Evolutionary conservation across 75 land plant genomes (phyloP), one percentile per base, ranked within the genome.

Genomic region (Adiantum capillusveneris): DNA sequence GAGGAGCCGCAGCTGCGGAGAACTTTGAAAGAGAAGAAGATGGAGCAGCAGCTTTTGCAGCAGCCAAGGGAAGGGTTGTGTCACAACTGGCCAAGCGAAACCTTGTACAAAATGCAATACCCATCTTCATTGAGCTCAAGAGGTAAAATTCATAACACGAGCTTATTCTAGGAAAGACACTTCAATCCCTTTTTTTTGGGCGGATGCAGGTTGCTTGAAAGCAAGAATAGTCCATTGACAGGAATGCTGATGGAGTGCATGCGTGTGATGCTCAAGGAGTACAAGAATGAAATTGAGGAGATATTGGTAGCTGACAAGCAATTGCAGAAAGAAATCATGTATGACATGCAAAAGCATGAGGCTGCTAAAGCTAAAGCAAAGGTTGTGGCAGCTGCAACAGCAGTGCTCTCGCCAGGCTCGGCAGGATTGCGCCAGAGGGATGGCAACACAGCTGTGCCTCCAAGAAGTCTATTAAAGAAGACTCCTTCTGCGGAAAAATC

Each of bases 241-340:
- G 96, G 96, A 22, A 71, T 81, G 43, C 82, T 90, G 1, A 90
- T 87, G 96, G 96, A 90, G 22, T 87, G 96, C 67, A 79, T 90
- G 28, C 62, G 92, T 13, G 59, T 66, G 34, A 72, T 90, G 21
- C 83, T 90, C 6, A 90, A 90, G 67, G 96, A 87, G 46, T 90
- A 81, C 68, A 87, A 87, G 72, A 84, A 81, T 37, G 96, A 90
- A 58, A 81, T 90, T 19, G 96, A 90, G 18, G 96, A 90, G 36
- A 76, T 90, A 21, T 56, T 90, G 54, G 81, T 87, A 7, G 96
- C 88, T 1, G 96, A 90, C 62, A 79, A 76, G 56, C 96, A 87
- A 69, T 88, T 90, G 24, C 87, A 76, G 70, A 90, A 90, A 57
- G 96, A 90, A 61, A 78, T 90, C 41, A 62, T 87, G 1, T 90